phyloP scores from a whole-genome alignment of 116 monocot species.

The Trichopus zeylanicus region DNA sequence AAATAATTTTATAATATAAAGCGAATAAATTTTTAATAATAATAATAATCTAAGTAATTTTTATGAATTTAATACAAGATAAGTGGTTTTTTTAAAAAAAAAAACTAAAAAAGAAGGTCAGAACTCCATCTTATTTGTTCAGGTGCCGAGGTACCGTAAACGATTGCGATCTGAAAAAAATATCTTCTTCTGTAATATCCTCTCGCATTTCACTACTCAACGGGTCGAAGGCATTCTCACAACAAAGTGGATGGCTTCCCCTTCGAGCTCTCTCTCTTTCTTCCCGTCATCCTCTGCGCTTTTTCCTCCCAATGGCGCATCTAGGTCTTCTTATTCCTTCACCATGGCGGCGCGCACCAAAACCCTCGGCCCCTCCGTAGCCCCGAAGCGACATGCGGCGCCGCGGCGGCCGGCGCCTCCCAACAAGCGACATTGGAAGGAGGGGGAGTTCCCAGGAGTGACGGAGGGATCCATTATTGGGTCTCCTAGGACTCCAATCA shows the following conservation, averaged over 20 bases:
- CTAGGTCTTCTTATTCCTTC: not conserved
- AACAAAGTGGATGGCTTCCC: not conserved
- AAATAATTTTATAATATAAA: too few species aligned
- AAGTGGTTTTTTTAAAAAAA: too few species aligned
- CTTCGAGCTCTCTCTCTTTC: not conserved
- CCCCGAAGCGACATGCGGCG: not conserved
- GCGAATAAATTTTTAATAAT: too few species aligned
- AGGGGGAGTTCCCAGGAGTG: constrained; percentile 48
- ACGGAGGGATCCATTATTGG: constrained; percentile 8
- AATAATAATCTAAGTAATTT: too few species aligned
- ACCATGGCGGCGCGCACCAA: not conserved
- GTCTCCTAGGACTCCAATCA: constrained; percentile 32
- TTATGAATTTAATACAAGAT: too few species aligned
- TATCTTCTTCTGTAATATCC: too few species aligned
- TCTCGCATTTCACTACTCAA: not conserved
- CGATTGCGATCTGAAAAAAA: too few species aligned
- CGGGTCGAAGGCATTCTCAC: not conserved
- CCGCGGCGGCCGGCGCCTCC: not conserved
- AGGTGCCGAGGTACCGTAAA: too few species aligned
- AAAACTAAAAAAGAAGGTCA: too few species aligned
- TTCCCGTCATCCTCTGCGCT: not conserved
- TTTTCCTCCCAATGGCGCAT: not conserved
- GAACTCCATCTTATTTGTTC: too few species aligned
- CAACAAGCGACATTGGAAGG: constrained; percentile 76
- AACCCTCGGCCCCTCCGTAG: not conserved